Percentiles rank a stretch among this genome's conserved stretches.
These are phyloP conservation scores for Graphilbum fragrans DNA, from an alignment of 2,329 filamentous ascomycete species.

Conservation along the genomic window DNA sequence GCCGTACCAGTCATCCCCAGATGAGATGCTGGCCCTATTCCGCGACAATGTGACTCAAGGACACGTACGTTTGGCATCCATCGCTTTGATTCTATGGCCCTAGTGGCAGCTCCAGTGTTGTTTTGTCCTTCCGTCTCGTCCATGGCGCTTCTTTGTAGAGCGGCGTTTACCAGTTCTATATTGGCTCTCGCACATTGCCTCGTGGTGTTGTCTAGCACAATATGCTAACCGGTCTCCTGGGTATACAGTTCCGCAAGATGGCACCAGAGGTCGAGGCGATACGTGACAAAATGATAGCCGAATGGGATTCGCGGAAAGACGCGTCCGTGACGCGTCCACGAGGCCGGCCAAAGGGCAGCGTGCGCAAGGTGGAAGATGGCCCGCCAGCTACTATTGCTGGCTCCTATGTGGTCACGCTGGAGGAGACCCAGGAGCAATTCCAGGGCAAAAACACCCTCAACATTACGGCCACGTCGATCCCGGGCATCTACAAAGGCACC, in stretches of 20 bases:
- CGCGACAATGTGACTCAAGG: conserved; percentile 9
- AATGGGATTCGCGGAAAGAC: conserved; percentile 11
- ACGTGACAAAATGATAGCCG: conserved; percentile 10
- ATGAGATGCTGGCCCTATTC: conserved; percentile 10
- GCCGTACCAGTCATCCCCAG: conserved; percentile 12
- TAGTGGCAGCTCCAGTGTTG: background rate
- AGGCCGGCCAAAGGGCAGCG: conserved; percentile 12
- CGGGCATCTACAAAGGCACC: conserved; percentile 15
- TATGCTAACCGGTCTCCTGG: too few species aligned
- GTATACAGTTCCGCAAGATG: conserved; percentile 9
- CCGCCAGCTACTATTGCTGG: conserved; percentile 12
- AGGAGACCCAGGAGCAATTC: conserved; percentile 13
- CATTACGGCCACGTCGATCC: conserved; percentile 12
- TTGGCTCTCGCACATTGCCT: too few species aligned
- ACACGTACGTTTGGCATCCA: conserved; percentile 2
- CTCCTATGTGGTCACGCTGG: conserved; percentile 15
- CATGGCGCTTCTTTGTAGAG: background rate
- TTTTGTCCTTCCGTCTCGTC: background rate
- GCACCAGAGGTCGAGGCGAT: conserved; percentile 10
- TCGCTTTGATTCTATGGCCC: background rate
- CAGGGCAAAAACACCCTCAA: conserved; percentile 15
- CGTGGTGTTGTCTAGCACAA: too few species aligned
- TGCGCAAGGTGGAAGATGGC: conserved; percentile 9
- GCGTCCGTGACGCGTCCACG: conserved; percentile 8
- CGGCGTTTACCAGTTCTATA: too few species aligned